Conservation (phyloP, 331 rosid species). For the Ulmus americana region DNA sequence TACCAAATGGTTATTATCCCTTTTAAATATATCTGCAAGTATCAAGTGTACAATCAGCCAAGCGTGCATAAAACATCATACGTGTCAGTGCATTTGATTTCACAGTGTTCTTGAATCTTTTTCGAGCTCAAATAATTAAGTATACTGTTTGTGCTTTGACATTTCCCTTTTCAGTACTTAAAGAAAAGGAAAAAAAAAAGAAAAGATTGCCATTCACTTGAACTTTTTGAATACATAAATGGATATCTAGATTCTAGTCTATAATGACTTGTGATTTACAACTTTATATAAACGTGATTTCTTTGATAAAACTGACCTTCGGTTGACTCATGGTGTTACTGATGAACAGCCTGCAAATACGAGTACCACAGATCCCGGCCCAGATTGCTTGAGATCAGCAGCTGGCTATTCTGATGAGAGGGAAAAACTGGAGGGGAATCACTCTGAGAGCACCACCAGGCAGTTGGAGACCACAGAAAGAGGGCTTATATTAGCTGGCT, state of each 20-base stretch:
- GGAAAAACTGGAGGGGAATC: slow-evolving; percentile 1
- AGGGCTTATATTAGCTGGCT: slow-evolving; percentile 9
- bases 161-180: not conserved
- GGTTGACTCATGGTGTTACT: not conserved
- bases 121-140: not conserved
- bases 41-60: not conserved
- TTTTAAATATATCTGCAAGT: not conserved
- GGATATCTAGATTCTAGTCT: too few relatives aligned
- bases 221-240: too few relatives aligned
- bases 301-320: not conserved
- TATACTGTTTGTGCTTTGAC: not conserved
- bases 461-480: slow-evolving; percentile 3
- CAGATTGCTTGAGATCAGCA: slow-evolving; percentile 14
- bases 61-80: not conserved
- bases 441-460: slow-evolving; percentile 3
- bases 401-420: slow-evolving; percentile 11
- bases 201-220: too few relatives aligned
- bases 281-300: not conserved
- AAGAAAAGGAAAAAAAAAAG: too few relatives aligned
- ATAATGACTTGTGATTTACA: too few relatives aligned
- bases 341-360: slow-evolving; percentile 23
- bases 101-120: not conserved
- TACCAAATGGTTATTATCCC: too few relatives aligned
- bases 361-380: slow-evolving; percentile 8
- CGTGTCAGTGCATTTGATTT: not conserved